These are phyloP conservation scores for Beauveria sp. DNA, from an alignment of 2,329 filamentous ascomycete genomes.

Conservation along the genomic window DNA sequence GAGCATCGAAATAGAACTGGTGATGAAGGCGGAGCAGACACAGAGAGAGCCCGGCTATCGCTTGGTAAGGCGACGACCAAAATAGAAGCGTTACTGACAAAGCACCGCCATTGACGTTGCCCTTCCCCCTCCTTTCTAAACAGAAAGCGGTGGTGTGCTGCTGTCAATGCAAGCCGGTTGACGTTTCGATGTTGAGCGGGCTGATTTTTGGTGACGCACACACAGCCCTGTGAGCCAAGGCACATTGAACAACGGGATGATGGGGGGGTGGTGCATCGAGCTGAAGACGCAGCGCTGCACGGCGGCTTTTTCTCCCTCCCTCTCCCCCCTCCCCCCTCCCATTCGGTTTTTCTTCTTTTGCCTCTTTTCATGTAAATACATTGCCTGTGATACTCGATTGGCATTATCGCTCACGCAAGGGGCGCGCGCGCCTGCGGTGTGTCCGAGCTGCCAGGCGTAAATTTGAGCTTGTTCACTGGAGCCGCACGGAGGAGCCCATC, in stretches of 20 bases:
- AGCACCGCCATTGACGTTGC: neutral
- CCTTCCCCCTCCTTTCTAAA: neutral
- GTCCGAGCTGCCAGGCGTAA: conserved; percentile 1
- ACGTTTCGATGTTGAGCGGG: too few species aligned
- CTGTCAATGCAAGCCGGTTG: neutral
- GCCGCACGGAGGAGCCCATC: neutral
- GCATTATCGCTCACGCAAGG: neutral
- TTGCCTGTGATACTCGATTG: neutral
- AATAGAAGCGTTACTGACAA: conserved; percentile 5
- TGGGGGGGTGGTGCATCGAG: neutral
- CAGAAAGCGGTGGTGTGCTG: neutral
- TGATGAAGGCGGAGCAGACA: neutral
- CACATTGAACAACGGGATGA: neutral
- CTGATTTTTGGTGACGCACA: too few species aligned
- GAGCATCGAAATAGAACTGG: neutral
- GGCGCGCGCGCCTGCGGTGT: neutral
- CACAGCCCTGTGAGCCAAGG: neutral
- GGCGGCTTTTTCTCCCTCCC: neutral
- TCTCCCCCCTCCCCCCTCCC: too few species aligned
- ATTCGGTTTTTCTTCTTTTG: too few species aligned
- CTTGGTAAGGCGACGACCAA: conserved; percentile 1
- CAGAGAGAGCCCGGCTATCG: neutral
- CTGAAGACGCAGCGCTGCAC: neutral
- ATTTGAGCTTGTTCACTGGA: conserved; percentile 8
- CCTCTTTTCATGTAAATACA: too few species aligned